Base-by-base conservation (phyloP, 1,284 basidiomycete genomes). In the Apiotrichum sp. region DNA sequence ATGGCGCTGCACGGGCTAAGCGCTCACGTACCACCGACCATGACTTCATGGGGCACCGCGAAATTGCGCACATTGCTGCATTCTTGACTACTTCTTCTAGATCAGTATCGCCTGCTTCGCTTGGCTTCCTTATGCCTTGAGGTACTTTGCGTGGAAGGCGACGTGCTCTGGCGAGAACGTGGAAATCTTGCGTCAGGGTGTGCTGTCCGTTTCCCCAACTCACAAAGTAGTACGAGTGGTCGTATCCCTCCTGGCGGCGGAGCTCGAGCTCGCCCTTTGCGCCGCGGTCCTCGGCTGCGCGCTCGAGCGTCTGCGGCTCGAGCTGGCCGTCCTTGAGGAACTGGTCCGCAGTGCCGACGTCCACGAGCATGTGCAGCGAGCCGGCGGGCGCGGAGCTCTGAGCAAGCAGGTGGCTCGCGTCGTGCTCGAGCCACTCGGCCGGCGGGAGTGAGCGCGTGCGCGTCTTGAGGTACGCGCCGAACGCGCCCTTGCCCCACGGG, bases 401-500 rank as follows among this genome's bases (percentile, higher is more conserved):
- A n/a, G 80, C 66, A 57, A 98, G 84, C 48, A 98, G 81, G 68
- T 87, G 83, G 6, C 89, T 89, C 10, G 95, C 88, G 74, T 98
- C 95, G 71, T 96, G 89, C 42, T 38, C 55, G 1, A 65, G 57
- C 72, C 72, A 74, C 54, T 68, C 67, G 34, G 61, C 75, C 74
- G 68, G 84, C 16, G 86, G 86, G 55, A 80, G 77, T 29, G 63
- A 64, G 38, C 61, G 54, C 8, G 67, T 65, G 29, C 59, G 53
- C 10, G 59, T 50, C 10, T 52, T 38, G 50, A 98, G 83, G 78
- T 97, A 98, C n/a, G 90, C 89, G 4, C 67, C 70, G 77, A 98
- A 97, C 0, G 93, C 93, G 72, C 95, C 96, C 66, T 87, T 79
- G 35, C 96, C 95, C 93, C 95, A 97, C 0, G 87, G 85, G 52